A percentile compares a stretch with the other conserved stretches of the same genome.
Conservation (phyloP, 257 asterid species). For the Solanum ossicruentum region DNA sequence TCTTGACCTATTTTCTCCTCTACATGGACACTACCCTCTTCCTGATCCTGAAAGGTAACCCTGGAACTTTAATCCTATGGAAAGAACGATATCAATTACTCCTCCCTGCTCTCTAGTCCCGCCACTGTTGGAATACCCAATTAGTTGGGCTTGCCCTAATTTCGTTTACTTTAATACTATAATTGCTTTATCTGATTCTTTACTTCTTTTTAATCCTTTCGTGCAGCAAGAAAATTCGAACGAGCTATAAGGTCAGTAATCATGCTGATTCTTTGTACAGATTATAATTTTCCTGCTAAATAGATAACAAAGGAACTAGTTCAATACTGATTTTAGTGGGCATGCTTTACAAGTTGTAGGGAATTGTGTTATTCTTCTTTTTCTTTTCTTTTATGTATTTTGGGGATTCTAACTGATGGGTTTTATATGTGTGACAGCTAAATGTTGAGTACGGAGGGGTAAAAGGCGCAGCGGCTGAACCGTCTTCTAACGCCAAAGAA, state of each 20-base stretch:
- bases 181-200: neutral
- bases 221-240: constrained; percentile 88
- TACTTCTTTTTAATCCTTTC: neutral
- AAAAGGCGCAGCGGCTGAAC: constrained; percentile 15
- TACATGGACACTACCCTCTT: constrained; percentile 61
- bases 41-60: constrained; percentile 68
- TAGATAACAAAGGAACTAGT: neutral
- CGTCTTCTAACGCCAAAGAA: constrained; percentile 10
- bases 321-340: neutral
- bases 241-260: constrained; percentile 45
- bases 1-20: constrained; percentile 88
- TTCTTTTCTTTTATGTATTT: neutral
- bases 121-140: neutral
- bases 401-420: neutral
- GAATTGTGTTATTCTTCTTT: neutral
- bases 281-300: neutral
- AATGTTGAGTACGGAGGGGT: constrained; percentile 54
- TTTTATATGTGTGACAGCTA: constrained; percentile 25
- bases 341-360: neutral
- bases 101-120: neutral
- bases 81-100: neutral
- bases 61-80: neutral
- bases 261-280: neutral
- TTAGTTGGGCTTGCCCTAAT: neutral
- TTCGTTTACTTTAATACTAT: neutral